Evolutionary conservation across 2,329 filamentous ascomycete species (phyloP), one percentile per base, ranked within the genome.

Genomic region (Talaromyces sp.): DNA sequence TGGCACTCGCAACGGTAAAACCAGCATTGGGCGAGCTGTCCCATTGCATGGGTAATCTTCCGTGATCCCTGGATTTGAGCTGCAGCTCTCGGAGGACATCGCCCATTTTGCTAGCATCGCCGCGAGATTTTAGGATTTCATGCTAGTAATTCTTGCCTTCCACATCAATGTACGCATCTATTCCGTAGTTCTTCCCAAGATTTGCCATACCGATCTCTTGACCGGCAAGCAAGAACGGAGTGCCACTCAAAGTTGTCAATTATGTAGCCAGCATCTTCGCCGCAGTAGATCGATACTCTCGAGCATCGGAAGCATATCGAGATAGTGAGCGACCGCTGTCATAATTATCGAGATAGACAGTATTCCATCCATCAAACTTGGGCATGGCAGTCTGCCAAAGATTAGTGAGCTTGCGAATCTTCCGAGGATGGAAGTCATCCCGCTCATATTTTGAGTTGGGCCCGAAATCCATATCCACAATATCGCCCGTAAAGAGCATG

Each of bases 11-110:
- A 9, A 70, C 72, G 2, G 83, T 83, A 72, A 89, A 89, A 16
- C 87, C 86, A 0, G 77, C 85, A 54, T 88, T 77, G 0, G 68
- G 57, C 2, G 37, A 48, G 13, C 66, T 62, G 61, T 83, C 77
- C 86, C 86, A 89, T 63, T 88, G 85, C 75, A 89, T 85, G 0
- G 86, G 86, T 1, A 84, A 81, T 41, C 86, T 77, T 13, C 83
- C 82, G 68, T 90, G 86, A 67, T 90, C 87, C 29, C 86, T 62
- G 19, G 55, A 47, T 30, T 54, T 54, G 17, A 52, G 37, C 27
- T 51, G 57, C 35, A 60, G 9, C 20, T 52, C 55, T 14, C 47
- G 43, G 16, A 58, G 51, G 8, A 58, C 52, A 45, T 54, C 49
- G 9, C 14, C 50, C 55, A 56, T 54, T 11, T 48, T 47, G 11